phyloP scores from a whole-genome alignment of 140 eudicot species.

The Cichorium intybus region DNA sequence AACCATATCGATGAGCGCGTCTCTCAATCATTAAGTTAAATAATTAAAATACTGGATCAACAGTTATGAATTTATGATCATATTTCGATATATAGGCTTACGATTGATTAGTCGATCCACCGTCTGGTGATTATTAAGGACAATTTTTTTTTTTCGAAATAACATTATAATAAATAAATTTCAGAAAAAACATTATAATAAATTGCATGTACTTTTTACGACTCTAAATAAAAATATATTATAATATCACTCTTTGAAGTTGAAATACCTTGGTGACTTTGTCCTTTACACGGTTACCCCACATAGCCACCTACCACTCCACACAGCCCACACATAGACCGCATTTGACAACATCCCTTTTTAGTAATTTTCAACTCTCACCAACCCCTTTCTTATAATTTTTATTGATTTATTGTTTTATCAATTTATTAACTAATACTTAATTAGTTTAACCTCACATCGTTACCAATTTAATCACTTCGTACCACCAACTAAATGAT shows the following conservation, averaged over 20 bases:
- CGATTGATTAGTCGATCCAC: too few relatives aligned
- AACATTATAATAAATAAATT: too few relatives aligned
- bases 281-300: conserved; percentile 13
- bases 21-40: too few relatives aligned
- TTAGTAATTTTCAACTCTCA: conserved; percentile 25
- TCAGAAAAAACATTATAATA: too few relatives aligned
- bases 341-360: conserved; percentile 11
- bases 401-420: neutral
- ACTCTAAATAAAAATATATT: too few relatives aligned
- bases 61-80: too few relatives aligned
- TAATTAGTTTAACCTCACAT: neutral
- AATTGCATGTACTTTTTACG: too few relatives aligned
- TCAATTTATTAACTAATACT: neutral
- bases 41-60: too few relatives aligned
- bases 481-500: conserved; percentile 15
- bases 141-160: too few relatives aligned
- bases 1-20: too few relatives aligned
- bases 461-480: conserved; percentile 21
- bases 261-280: conserved; percentile 6
- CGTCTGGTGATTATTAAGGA: too few relatives aligned
- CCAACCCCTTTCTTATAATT: conserved; percentile 15
- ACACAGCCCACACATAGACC: conserved; percentile 20
- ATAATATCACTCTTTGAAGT: neutral
- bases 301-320: conserved; percentile 34
- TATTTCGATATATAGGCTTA: too few relatives aligned